Evolutionary conservation across 768 basidiomycete species (phyloP).

Genomic region (Sistotremastrum suecicum): DNA sequence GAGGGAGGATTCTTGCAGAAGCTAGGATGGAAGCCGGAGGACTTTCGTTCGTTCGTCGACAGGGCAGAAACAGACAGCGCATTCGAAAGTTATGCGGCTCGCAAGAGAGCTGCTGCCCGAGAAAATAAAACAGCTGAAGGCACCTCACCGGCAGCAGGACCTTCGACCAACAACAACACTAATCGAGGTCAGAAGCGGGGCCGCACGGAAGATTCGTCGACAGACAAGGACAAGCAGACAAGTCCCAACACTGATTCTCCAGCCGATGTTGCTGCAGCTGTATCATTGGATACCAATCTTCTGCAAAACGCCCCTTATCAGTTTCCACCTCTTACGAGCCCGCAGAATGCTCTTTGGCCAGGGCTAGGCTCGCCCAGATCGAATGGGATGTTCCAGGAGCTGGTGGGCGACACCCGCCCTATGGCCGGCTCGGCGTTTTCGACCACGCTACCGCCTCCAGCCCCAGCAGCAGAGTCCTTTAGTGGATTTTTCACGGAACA

Average conservation of each 20-base stretch:
- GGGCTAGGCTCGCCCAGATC: too few species aligned
- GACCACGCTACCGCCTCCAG: background rate
- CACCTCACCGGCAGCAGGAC: background rate
- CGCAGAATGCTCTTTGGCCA: too few species aligned
- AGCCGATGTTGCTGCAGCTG: too few species aligned
- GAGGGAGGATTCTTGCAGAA: constrained; percentile 63
- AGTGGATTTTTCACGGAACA: too few species aligned
- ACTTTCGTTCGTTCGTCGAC: constrained; percentile 73
- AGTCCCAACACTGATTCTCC: constrained; percentile 7
- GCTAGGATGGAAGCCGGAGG: constrained; percentile 55
- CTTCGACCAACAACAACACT: constrained; percentile 12
- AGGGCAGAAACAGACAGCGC: constrained; percentile 87
- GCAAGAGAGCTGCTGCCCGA: constrained; percentile 29
- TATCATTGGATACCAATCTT: too few species aligned
- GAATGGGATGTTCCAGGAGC: too few species aligned
- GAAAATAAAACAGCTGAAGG: background rate
- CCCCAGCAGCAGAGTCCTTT: background rate
- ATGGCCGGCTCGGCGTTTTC: too few species aligned
- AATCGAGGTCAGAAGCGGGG: constrained; percentile 11
- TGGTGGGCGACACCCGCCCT: too few species aligned
- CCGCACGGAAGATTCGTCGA: constrained; percentile 33
- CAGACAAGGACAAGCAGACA: constrained; percentile 32
- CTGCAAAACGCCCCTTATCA: too few species aligned
- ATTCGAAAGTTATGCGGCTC: constrained; percentile 72
- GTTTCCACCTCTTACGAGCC: too few species aligned